phyloP scores from a whole-genome alignment of 1,284 basidiomycete species.

The Dichomitus squalens region DNA sequence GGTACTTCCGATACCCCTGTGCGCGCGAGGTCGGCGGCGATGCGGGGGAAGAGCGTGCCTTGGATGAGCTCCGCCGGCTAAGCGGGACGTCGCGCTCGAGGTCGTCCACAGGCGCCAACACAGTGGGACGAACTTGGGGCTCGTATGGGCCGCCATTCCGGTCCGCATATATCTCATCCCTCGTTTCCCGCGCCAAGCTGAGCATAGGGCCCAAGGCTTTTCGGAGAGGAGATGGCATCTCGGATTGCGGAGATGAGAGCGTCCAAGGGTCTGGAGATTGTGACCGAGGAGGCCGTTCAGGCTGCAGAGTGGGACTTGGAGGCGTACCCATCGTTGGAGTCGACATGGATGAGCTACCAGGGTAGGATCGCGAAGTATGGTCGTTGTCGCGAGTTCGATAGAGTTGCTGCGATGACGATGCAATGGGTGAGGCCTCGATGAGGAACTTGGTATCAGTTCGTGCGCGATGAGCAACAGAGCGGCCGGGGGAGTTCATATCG shows the following conservation, averaged over 20 bases:
- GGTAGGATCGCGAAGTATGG: constrained; percentile 19
- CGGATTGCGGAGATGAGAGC: constrained; percentile 22
- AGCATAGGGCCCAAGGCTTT: constrained; percentile 19
- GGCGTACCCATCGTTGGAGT: constrained; percentile 15
- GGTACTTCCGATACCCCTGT: constrained; percentile 16
- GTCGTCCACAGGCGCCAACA: constrained; percentile 7
- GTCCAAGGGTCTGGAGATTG: constrained; percentile 23
- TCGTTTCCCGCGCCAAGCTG: constrained; percentile 17
- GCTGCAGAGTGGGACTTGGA: constrained; percentile 20
- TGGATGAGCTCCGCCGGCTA: constrained; percentile 19
- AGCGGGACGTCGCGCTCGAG: neutral
- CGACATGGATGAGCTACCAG: constrained; percentile 14
- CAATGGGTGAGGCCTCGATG: constrained; percentile 13
- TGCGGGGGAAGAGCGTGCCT: constrained; percentile 14
- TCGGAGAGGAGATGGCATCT: constrained; percentile 21
- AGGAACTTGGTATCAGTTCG: constrained; percentile 20
- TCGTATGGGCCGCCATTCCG: neutral
- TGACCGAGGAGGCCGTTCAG: constrained; percentile 17
- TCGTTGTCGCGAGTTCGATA: constrained; percentile 15
- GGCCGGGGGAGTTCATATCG: constrained; percentile 14
- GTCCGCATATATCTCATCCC: constrained; percentile 14
- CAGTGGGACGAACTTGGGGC: constrained; percentile 1
- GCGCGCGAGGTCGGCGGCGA: constrained; percentile 12
- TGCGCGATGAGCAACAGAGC: constrained; percentile 13
- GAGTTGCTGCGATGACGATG: constrained; percentile 12